Evolutionary conservation across 352 stramenopile genomes (phyloP).

Genomic region (Globisporangium emineosum): DNA sequence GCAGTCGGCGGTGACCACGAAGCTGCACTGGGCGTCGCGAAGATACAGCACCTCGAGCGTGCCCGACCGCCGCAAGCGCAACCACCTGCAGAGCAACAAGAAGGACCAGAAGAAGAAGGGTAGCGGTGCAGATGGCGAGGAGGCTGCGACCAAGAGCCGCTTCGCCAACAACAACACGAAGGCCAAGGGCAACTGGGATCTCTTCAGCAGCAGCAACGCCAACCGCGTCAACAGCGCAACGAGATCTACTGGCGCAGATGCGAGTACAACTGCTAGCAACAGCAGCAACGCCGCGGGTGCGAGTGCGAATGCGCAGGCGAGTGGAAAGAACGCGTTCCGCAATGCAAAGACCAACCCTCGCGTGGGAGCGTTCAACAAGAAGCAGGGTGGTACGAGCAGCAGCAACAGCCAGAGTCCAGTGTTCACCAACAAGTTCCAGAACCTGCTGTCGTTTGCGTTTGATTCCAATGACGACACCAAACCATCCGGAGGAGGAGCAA

Average conservation of each 20-base stretch:
- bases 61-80: constrained; percentile 46
- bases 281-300: neutral
- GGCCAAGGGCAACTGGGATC: constrained; percentile 28
- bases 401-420: constrained; percentile 30
- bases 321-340: constrained; percentile 7
- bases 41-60: constrained; percentile 31
- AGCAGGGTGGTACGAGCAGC: neutral
- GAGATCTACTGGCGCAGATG: constrained; percentile 5
- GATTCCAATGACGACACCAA: constrained; percentile 29
- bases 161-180: constrained; percentile 22
- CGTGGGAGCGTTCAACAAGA: constrained; percentile 24
- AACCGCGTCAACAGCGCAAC: constrained; percentile 4
- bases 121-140: neutral
- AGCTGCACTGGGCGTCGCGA: constrained; percentile 12
- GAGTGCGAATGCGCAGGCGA: neutral
- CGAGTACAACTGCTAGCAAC: constrained; percentile 2
- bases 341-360: constrained; percentile 14
- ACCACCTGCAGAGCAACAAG: constrained; percentile 52
- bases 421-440: constrained; percentile 86
- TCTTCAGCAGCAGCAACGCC: constrained; percentile 24
- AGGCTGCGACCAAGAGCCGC: neutral
- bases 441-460: constrained; percentile 72
- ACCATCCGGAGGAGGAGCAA: neutral
- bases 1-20: constrained; percentile 6
- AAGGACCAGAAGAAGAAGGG: constrained; percentile 30